Percentiles rank a stretch among this genome's conserved stretches.
Evolutionary conservation across 495 filamentous ascomycete species (phyloP).

Genomic region (Rhypophila decipiens): DNA sequence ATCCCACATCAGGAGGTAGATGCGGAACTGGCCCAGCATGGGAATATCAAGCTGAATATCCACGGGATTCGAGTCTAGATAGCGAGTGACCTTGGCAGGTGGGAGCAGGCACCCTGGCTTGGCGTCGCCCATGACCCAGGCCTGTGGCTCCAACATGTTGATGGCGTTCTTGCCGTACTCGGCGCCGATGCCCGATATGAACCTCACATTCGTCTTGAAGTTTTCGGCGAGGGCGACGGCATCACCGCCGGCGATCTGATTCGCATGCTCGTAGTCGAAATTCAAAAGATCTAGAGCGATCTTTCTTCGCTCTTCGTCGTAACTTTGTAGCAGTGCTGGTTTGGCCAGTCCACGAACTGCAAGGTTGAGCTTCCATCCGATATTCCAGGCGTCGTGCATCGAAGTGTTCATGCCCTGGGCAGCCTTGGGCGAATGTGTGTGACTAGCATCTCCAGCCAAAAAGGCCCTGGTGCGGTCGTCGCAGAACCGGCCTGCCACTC

Average conservation of each 20-base stretch:
- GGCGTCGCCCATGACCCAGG: slow-evolving; percentile 39
- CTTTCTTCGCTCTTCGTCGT: slow-evolving; percentile 55
- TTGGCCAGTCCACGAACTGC: slow-evolving; percentile 51
- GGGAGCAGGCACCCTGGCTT: slow-evolving; percentile 54
- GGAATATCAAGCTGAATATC: slow-evolving; percentile 69
- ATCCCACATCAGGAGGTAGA: slow-evolving; percentile 58
- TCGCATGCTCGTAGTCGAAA: slow-evolving; percentile 57
- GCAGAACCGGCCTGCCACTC: slow-evolving; percentile 54
- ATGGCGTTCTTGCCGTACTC: slow-evolving; percentile 55
- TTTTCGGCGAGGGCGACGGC: slow-evolving; percentile 51
- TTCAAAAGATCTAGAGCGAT: slow-evolving; percentile 60
- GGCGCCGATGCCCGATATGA: slow-evolving; percentile 61
- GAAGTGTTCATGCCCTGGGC: slow-evolving; percentile 77
- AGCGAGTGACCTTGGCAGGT: slow-evolving; percentile 59
- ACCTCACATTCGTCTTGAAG: slow-evolving; percentile 59
- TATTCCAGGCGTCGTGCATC: slow-evolving; percentile 72
- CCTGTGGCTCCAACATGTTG: slow-evolving; percentile 35
- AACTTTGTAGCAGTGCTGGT: slow-evolving; percentile 53
- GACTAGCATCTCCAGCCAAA: slow-evolving; percentile 67
- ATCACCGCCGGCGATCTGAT: slow-evolving; percentile 53
- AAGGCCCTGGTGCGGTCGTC: slow-evolving; percentile 52
- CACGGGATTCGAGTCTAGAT: slow-evolving; percentile 64
- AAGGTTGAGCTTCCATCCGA: slow-evolving; percentile 68
- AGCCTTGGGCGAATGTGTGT: slow-evolving; percentile 70
- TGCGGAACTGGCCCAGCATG: slow-evolving; percentile 59